Base-by-base conservation (phyloP, 1,139 yeast genomes). In the Magnusiomyces magnusii region DNA sequence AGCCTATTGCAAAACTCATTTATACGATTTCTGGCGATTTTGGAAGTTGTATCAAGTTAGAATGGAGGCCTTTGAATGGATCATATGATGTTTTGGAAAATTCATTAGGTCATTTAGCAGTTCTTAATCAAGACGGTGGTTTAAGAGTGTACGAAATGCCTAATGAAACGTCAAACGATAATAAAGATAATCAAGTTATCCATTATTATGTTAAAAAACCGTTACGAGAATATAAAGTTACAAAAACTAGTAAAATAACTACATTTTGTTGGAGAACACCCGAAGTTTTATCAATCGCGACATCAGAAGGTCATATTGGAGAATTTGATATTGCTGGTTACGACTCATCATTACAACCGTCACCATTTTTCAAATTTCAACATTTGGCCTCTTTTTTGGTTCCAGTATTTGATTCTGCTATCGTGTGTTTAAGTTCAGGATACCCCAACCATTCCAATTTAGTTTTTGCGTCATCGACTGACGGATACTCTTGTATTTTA, bases 91-190 rank as follows among this genome's bases (percentile, higher is more conserved):
- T 25, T n/a, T 21, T 25, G 53, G 57, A 58, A 15, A 78, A 76
- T 3, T 51, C 70, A 1, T 61, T 73, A 1, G 74, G 84, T 10
- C 69, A 81, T 0, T 65, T 86, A 21, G 80, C 80, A 0, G 85
- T 84, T 19, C 76, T 79, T 0, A 84, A 82, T 64, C 83, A 83
- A 51, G 89, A 86, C 69, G 95, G 95, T 0, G 71, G 75, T 2
- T 71, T 84, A 2, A 83, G 85, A 58, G 68, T 86, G 2, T 69
- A 87, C 54, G 79, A 79, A 58, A 70, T 58, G 15, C 57, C 57
- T n/a, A 10, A 7, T 17, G 54, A 39, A 21, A 28, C 25, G 3
- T 24, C 41, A 25, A 34, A n/a, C 27, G 36, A 49, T n/a, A n/a
- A n/a, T n/a, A n/a, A n/a, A n/a, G n/a, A n/a, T n/a, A n/a, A n/a